Percentiles rank a stretch among this genome's conserved stretches.
Evolutionary conservation across 805 yeast species (phyloP).

Genomic region (Ogataea angusta): DNA sequence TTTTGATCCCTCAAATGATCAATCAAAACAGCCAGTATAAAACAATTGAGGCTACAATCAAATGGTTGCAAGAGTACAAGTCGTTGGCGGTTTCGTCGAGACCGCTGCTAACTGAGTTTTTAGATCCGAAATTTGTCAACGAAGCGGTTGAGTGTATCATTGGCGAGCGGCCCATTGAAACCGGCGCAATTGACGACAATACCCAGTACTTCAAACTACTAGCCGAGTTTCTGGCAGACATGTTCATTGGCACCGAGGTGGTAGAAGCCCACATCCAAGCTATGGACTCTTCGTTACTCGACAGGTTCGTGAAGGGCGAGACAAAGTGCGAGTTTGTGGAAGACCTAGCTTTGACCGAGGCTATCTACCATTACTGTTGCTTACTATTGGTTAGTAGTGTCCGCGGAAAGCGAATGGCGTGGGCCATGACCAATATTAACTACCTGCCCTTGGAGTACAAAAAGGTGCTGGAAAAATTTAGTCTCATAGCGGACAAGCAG

Average conservation of each 20-base stretch:
- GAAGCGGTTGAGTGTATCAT: conserved; percentile 17
- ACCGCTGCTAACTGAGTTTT: conserved; percentile 11
- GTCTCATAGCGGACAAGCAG: conserved; percentile 20
- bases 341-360: conserved; percentile 17
- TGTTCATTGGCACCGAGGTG: conserved; percentile 15
- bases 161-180: conserved; percentile 18
- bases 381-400: conserved; percentile 24
- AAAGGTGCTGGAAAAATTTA: conserved; percentile 20
- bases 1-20: neutral
- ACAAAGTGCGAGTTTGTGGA: conserved; percentile 1
- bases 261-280: conserved; percentile 15
- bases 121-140: conserved; percentile 19
- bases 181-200: conserved; percentile 3
- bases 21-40: conserved; percentile 15
- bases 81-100: conserved; percentile 12
- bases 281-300: conserved; percentile 12
- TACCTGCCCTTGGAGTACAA: conserved; percentile 22
- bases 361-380: conserved; percentile 25
- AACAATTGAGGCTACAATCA: conserved; percentile 20
- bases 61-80: conserved; percentile 25
- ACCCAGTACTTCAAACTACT: conserved; percentile 12
- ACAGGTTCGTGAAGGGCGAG: conserved; percentile 6
- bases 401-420: conserved; percentile 26
- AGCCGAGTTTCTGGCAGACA: conserved; percentile 8
- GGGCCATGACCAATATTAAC: conserved; percentile 29